Evolutionary conservation across 805 yeast genomes (phyloP).

Genomic region (Tetrapisispora pingtungensis): DNA sequence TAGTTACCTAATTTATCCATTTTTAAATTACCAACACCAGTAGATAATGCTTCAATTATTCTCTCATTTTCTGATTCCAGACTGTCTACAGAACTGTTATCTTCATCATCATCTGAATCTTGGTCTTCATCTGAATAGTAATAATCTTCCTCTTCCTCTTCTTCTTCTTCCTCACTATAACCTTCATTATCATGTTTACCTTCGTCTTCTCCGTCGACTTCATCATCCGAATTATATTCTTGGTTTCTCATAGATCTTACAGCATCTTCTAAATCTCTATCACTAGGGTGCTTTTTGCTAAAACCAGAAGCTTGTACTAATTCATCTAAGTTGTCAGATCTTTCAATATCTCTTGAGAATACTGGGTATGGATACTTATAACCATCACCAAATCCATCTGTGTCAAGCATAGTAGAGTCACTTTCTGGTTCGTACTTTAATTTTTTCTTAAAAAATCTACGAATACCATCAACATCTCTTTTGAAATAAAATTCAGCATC

Average conservation of each 20-base stretch:
- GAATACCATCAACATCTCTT: constrained; percentile 87
- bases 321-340: constrained; percentile 66
- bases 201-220: constrained; percentile 41
- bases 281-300: constrained; percentile 42
- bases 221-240: constrained; percentile 28
- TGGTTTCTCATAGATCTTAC: constrained; percentile 53
- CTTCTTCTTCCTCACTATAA: constrained; percentile 35
- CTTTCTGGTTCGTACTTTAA: constrained; percentile 60
- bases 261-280: constrained; percentile 67
- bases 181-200: constrained; percentile 35
- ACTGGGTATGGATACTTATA: constrained; percentile 67
- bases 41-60: constrained; percentile 59
- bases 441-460: constrained; percentile 70
- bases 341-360: constrained; percentile 62
- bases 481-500: constrained; percentile 85
- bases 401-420: constrained; percentile 64
- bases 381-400: constrained; percentile 76
- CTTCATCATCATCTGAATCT: constrained; percentile 25
- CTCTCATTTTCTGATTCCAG: constrained; percentile 42
- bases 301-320: constrained; percentile 88
- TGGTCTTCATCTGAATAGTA: constrained; percentile 20
- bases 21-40: constrained; percentile 55
- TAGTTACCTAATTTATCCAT: constrained; percentile 81
- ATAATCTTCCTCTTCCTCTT: constrained; percentile 17
- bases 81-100: constrained; percentile 26